Base-by-base conservation (phyloP, 2,329 filamentous ascomycete species). In the Paraphaeosphaeria minitans region DNA sequence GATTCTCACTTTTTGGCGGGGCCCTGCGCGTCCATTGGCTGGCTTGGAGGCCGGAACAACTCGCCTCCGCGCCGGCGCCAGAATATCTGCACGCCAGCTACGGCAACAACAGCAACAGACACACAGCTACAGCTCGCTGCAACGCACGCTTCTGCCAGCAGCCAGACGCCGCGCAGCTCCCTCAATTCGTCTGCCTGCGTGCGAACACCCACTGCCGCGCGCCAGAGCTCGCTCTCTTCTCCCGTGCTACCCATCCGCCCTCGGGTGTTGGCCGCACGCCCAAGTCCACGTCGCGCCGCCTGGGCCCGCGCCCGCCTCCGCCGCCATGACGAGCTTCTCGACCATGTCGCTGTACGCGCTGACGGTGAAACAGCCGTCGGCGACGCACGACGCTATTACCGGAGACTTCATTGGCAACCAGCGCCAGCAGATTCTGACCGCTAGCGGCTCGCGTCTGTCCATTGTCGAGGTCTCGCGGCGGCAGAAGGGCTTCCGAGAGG, bases 301-400 rank as follows among this genome's bases (percentile, higher is more conserved):
- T 65, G 69, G 72, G 71, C 69, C 62, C 55, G 67, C 59, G 74
- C 71, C 72, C 74, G 59, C 71, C 66, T 59, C 60, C 61, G 70
- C 75, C 80, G 83, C 59, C 76, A 98, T 98, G 95, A 94, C 95
- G 82, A 96, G 93, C 77, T 97, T 94, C 62, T 97, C 93, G 66
- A 94, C 94, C 78, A 96, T 97, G 92, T 97, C 97, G 78, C 89
- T 99, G 82, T 99, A 99, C 82, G 95, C 92, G 73, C 85, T 99
- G 82, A 98, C 95, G 68, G 89, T 99, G 73, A 93, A 97, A 80
- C 90, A 92, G 69, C 92, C 95, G 35, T 93, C 93, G 66, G 90
- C 92, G 60, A 88, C 97, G 72, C 93, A 90, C 52, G 90, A 96
- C 80, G 93, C 95, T 64, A 90, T 97, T 66, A 85, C 97, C 60